A percentile compares a stretch with the other conserved stretches of the same genome.
Evolutionary conservation across 257 asterid genomes (phyloP).

Genomic region (Fraxinus cuspidata): DNA sequence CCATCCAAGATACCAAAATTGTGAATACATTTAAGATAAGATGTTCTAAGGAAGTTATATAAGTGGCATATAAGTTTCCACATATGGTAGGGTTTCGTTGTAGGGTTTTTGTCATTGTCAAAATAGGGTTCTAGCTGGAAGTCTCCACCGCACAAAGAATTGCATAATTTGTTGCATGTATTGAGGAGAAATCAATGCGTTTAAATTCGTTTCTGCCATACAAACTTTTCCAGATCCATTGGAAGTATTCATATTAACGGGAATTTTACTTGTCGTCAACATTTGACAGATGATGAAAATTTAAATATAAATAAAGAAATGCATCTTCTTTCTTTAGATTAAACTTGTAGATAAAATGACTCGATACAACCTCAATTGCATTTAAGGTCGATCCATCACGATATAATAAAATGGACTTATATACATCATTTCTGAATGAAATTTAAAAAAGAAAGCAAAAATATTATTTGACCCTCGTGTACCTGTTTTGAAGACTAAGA

Average conservation of each 20-base stretch:
- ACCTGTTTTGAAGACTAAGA: constrained; percentile 16
- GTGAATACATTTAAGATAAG: neutral
- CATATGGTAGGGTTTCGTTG: neutral
- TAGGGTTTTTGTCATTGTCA: constrained; percentile 8
- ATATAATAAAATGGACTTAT: no score
- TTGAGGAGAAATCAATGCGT: constrained; percentile 25
- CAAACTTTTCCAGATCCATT: constrained; percentile 13
- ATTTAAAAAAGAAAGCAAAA: neutral
- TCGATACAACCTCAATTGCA: no score
- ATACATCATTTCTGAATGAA: neutral
- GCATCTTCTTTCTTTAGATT: neutral
- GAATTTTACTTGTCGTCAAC: neutral
- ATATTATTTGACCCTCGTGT: constrained; percentile 4
- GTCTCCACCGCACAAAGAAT: neutral
- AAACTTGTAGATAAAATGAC: no score
- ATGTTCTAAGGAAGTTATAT: neutral
- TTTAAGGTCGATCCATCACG: neutral
- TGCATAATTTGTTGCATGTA: neutral
- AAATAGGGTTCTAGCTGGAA: neutral
- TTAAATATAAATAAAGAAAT: neutral
- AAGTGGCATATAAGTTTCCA: neutral
- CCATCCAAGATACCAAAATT: neutral
- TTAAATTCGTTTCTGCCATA: neutral
- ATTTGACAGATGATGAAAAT: constrained; percentile 15
- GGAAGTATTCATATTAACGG: neutral